Evolutionary conservation across 257 asterid species (phyloP).

Genomic region (Mitragyna speciosa): DNA sequence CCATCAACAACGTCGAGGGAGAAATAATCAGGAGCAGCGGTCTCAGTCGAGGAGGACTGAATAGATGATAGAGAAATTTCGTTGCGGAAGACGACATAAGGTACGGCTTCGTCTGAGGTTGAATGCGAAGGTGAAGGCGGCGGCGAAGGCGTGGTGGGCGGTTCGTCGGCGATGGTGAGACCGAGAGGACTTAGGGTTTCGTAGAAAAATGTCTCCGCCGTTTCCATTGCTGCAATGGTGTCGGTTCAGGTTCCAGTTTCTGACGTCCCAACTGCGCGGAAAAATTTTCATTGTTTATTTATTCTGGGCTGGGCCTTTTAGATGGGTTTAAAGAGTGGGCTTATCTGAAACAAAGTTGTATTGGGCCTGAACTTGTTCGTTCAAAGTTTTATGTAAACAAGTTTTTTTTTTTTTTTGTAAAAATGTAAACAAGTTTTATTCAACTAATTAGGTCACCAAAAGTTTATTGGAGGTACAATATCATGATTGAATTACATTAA

Average conservation of each 20-base stretch:
- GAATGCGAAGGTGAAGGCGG: slow-evolving; percentile 24
- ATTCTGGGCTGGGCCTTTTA: slow-evolving; percentile 8
- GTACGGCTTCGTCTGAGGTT: slow-evolving; percentile 37
- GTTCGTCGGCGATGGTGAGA: slow-evolving; percentile 16
- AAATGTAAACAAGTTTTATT: too few relatives aligned
- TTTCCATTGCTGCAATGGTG: slow-evolving; percentile 40
- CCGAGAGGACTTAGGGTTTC: slow-evolving; percentile 69
- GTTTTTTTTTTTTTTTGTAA: background rate
- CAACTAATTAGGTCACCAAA: too few relatives aligned
- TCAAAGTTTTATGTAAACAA: too few relatives aligned
- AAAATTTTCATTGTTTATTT: background rate
- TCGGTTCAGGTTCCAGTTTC: background rate
- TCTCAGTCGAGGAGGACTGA: slow-evolving; percentile 46
- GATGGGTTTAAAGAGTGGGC: background rate
- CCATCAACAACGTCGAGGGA: slow-evolving; percentile 59
- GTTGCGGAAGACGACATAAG: slow-evolving; percentile 69
- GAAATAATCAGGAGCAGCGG: slow-evolving; percentile 69
- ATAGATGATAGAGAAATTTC: slow-evolving; percentile 44
- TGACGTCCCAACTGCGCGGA: background rate
- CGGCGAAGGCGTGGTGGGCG: slow-evolving; percentile 18
- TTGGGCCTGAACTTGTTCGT: too few relatives aligned
- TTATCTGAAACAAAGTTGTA: background rate
- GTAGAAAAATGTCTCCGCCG: slow-evolving; percentile 39
- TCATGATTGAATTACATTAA: background rate
- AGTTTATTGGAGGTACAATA: background rate